Percentiles rank a stretch among this genome's conserved stretches.
These are phyloP conservation scores for Draba incana DNA, from an alignment of 345 rosid genomes.

Conservation along the genomic window DNA sequence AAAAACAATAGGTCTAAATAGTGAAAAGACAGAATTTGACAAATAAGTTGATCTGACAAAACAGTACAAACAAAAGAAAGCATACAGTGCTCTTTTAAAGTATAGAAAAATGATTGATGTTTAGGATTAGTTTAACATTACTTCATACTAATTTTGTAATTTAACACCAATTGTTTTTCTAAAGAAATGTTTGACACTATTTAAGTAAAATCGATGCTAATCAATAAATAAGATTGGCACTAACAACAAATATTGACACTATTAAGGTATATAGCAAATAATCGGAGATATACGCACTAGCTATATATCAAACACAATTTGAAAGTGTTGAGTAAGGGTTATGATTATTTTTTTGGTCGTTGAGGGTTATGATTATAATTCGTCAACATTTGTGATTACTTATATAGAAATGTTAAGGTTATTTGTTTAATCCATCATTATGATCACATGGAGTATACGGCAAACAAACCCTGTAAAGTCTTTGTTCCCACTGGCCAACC, in stretches of 20 bases:
- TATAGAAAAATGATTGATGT: slow-evolving; percentile 12
- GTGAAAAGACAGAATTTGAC: slow-evolving; percentile 10
- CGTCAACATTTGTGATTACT: neutral
- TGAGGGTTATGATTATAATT: neutral
- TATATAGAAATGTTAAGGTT: neutral
- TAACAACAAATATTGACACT: neutral
- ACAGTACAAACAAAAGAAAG: neutral
- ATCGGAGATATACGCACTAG: too few relatives aligned
- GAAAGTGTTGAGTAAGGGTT: too few relatives aligned
- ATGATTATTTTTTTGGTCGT: too few relatives aligned
- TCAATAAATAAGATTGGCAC: too few relatives aligned
- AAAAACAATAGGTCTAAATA: slow-evolving; percentile 7
- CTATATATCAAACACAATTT: too few relatives aligned
- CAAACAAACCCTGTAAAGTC: slow-evolving; percentile 27
- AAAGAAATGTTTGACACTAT: neutral
- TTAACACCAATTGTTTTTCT: neutral
- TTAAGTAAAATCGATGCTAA: neutral
- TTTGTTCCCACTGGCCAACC: neutral
- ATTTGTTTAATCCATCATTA: neutral
- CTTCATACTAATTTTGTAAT: neutral
- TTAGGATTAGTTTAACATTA: neutral
- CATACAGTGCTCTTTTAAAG: slow-evolving; percentile 5
- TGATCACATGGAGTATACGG: slow-evolving; percentile 18
- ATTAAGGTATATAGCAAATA: neutral
- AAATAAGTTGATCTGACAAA: slow-evolving; percentile 16